Evolutionary conservation across 495 filamentous ascomycete species (phyloP).

Genomic region (Oleoguttula mirabilis): DNA sequence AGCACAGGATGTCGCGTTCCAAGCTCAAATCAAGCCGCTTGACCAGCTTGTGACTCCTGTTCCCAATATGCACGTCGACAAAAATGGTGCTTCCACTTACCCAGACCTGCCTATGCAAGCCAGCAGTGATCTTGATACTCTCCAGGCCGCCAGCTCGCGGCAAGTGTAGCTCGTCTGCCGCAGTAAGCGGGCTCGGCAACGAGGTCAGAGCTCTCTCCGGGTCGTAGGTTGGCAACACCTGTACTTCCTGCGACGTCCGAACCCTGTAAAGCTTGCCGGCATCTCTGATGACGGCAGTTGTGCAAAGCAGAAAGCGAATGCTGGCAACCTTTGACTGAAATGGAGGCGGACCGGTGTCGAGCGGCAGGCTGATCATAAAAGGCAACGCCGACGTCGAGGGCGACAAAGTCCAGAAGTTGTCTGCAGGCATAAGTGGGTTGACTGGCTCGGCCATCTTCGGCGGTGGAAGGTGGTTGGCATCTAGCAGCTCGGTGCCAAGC

Average conservation of each 20-base stretch:
- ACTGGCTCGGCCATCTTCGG: constrained; percentile 35
- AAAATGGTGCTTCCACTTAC: constrained; percentile 45
- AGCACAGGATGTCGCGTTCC: constrained; percentile 34
- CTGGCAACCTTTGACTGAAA: constrained; percentile 40
- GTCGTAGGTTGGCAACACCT: constrained; percentile 25
- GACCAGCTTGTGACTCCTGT: constrained; percentile 36
- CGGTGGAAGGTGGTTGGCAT: constrained; percentile 38
- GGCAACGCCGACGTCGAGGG: constrained; percentile 36
- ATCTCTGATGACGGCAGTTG: constrained; percentile 31
- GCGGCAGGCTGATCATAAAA: constrained; percentile 41
- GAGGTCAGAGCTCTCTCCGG: constrained; percentile 42
- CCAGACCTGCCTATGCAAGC: constrained; percentile 46
- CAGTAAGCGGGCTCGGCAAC: constrained; percentile 38
- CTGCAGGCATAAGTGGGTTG: constrained; percentile 22
- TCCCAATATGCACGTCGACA: constrained; percentile 41
- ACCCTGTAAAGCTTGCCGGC: constrained; percentile 33
- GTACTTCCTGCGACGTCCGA: constrained; percentile 28
- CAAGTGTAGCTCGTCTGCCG: constrained; percentile 36
- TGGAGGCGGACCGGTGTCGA: constrained; percentile 43
- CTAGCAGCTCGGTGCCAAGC: constrained; percentile 40
- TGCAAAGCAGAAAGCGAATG: constrained; percentile 39
- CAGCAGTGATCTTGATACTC: constrained; percentile 39
- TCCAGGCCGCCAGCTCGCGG: constrained; percentile 28
- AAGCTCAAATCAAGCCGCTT: constrained; percentile 40
- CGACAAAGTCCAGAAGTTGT: constrained; percentile 37